These are phyloP conservation scores for Neurospora intermedia DNA, from an alignment of 495 filamentous ascomycete genomes.

Conservation along the genomic window DNA sequence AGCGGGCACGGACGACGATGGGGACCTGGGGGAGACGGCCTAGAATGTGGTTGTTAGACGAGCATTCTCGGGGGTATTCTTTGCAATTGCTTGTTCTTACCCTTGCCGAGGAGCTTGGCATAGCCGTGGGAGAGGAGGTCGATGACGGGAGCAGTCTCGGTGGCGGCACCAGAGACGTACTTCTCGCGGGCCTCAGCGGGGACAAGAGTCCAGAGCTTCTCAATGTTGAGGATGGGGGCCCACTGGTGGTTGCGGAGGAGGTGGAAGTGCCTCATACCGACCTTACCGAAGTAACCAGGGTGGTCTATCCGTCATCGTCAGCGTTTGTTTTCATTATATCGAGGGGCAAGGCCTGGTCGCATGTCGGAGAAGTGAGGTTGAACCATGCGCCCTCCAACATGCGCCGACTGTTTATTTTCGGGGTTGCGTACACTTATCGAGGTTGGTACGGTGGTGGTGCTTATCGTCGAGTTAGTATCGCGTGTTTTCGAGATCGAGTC, in stretches of 20 bases:
- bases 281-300: constrained; percentile 30
- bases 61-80: neutral
- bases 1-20: constrained; percentile 24
- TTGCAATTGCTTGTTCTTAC: constrained; percentile 8
- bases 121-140: constrained; percentile 28
- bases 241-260: constrained; percentile 25
- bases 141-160: constrained; percentile 25
- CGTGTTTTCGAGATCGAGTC: constrained; percentile 3
- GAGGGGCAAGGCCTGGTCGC: neutral
- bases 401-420: neutral
- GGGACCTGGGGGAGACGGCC: constrained; percentile 27
- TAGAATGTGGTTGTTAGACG: constrained; percentile 2
- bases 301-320: constrained; percentile 21
- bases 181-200: constrained; percentile 23
- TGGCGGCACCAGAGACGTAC: constrained; percentile 23
- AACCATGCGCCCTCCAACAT: neutral
- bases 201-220: constrained; percentile 28
- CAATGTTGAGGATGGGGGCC: constrained; percentile 27
- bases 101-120: constrained; percentile 28
- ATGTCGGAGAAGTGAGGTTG: neutral
- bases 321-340: constrained; percentile 1
- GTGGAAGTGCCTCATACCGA: constrained; percentile 29
- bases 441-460: constrained; percentile 28
- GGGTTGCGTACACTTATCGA: constrained; percentile 25
- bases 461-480: constrained; percentile 20